Percentiles rank a stretch among this genome's conserved stretches.
Evolutionary conservation across 768 basidiomycete species (phyloP).

Genomic region (Calocera cornea): DNA sequence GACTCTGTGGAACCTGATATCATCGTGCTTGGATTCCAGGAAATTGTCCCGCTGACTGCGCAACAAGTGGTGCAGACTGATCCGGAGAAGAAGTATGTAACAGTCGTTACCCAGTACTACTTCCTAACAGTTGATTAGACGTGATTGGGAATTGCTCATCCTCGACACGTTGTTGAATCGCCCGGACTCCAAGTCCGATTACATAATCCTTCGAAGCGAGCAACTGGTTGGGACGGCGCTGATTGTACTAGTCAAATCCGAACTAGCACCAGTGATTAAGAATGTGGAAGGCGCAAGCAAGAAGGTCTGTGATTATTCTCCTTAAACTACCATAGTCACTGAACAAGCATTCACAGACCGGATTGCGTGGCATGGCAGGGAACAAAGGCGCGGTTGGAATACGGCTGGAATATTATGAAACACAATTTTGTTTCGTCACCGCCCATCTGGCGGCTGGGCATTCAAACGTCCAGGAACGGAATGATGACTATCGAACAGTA

Average conservation of each 20-base stretch:
- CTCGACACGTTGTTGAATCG: slow-evolving; percentile 62
- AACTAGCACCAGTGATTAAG: slow-evolving; percentile 63
- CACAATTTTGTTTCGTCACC: slow-evolving; percentile 88
- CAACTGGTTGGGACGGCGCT: slow-evolving; percentile 95
- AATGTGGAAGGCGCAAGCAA: slow-evolving; percentile 86
- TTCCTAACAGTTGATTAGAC: slow-evolving; percentile 33
- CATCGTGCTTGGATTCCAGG: slow-evolving; percentile 84
- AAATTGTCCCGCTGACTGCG: slow-evolving; percentile 94
- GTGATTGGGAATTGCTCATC: slow-evolving; percentile 74
- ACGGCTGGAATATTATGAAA: slow-evolving; percentile 79
- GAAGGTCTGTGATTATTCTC: slow-evolving; percentile 47
- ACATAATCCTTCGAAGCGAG: slow-evolving; percentile 80
- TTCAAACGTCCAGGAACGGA: slow-evolving; percentile 74
- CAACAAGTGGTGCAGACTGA: slow-evolving; percentile 94
- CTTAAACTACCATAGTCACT: neutral
- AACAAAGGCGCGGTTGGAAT: slow-evolving; percentile 96
- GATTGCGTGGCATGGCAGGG: slow-evolving; percentile 71
- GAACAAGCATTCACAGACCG: slow-evolving; percentile 24
- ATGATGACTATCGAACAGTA: slow-evolving; percentile 85
- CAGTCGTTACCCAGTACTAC: neutral
- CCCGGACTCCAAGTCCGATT: slow-evolving; percentile 53
- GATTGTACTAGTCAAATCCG: slow-evolving; percentile 67
- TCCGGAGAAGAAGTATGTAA: slow-evolving; percentile 66
- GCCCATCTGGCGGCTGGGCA: slow-evolving; percentile 97
- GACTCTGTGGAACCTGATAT: slow-evolving; percentile 60